phyloP scores from a whole-genome alignment of 2,329 filamentous ascomycete genomes.

The Ciborinia camelliae region DNA sequence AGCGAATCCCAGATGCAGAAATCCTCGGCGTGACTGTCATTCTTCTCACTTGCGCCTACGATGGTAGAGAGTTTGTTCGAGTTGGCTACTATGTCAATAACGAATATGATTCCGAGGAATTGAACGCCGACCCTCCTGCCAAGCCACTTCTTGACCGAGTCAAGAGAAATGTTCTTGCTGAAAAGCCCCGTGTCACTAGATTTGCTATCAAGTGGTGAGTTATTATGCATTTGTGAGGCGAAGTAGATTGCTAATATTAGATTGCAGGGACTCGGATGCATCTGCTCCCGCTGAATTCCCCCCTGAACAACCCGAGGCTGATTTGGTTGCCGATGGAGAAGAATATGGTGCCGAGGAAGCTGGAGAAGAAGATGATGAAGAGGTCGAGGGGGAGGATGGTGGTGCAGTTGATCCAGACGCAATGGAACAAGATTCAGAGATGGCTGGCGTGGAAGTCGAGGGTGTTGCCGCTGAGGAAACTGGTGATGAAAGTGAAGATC shows the following conservation, averaged over 20 bases:
- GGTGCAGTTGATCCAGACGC: slow-evolving; percentile 42
- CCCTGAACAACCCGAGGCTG: slow-evolving; percentile 95
- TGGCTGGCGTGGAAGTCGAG: slow-evolving; percentile 64
- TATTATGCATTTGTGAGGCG: neutral
- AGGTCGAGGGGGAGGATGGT: slow-evolving; percentile 55
- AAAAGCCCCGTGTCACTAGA: slow-evolving; percentile 95
- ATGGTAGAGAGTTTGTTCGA: slow-evolving; percentile 92
- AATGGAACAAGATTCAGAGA: slow-evolving; percentile 66
- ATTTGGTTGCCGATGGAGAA: slow-evolving; percentile 78
- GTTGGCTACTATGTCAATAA: slow-evolving; percentile 99
- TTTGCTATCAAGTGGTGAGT: slow-evolving; percentile 98
- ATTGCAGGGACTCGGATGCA: slow-evolving; percentile 86
- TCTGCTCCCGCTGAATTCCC: slow-evolving; percentile 94
- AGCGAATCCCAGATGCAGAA: slow-evolving; percentile 88
- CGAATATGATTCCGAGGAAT: slow-evolving; percentile 90
- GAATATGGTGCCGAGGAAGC: slow-evolving; percentile 89
- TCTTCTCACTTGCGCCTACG: slow-evolving; percentile 92
- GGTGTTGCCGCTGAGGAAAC: slow-evolving; percentile 58
- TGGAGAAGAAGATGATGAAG: slow-evolving; percentile 68
- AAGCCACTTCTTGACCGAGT: slow-evolving; percentile 94
- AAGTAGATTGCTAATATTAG: slow-evolving; percentile 28
- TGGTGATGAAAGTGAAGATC: slow-evolving; percentile 74
- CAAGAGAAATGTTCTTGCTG: slow-evolving; percentile 84
- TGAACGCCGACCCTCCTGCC: slow-evolving; percentile 82
- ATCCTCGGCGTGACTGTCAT: slow-evolving; percentile 97